These are phyloP conservation scores for Dothideomycetes sp. DNA, from an alignment of 2,329 filamentous ascomycete genomes.

Conservation along the genomic window DNA sequence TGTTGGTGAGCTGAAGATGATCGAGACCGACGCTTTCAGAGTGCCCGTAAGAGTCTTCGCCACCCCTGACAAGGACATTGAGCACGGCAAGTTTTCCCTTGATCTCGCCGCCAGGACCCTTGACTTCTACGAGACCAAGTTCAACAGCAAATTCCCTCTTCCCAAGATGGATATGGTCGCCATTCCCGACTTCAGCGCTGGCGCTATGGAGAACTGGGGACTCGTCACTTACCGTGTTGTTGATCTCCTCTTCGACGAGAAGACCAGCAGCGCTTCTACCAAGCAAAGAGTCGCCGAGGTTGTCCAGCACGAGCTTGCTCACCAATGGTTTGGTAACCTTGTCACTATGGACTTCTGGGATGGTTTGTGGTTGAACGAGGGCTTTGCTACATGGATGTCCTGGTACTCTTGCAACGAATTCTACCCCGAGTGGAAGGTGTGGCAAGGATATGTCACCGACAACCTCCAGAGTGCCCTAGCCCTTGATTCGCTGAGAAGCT, in stretches of 20 bases:
- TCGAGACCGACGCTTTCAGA: slow-evolving; percentile 85
- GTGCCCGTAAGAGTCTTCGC: slow-evolving; percentile 91
- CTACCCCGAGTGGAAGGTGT: slow-evolving; percentile 97
- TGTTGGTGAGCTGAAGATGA: slow-evolving; percentile 85
- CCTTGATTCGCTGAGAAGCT: slow-evolving; percentile 85
- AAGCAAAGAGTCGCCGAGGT: slow-evolving; percentile 93
- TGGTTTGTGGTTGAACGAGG: slow-evolving; percentile 81
- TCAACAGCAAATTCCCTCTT: slow-evolving; percentile 75
- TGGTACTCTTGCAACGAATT: slow-evolving; percentile 92
- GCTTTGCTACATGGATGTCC: slow-evolving; percentile 86
- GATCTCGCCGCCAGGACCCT: slow-evolving; percentile 83
- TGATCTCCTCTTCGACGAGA: slow-evolving; percentile 82
- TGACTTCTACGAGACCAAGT: slow-evolving; percentile 91
- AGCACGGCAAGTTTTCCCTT: slow-evolving; percentile 83
- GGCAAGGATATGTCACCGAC: slow-evolving; percentile 90
- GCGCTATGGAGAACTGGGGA: slow-evolving; percentile 98
- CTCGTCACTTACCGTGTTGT: slow-evolving; percentile 91
- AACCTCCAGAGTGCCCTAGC: slow-evolving; percentile 80
- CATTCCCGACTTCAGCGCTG: slow-evolving; percentile 89
- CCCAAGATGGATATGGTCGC: slow-evolving; percentile 97
- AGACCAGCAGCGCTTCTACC: slow-evolving; percentile 75
- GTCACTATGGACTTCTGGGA: slow-evolving; percentile 99
- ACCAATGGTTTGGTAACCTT: slow-evolving; percentile 97
- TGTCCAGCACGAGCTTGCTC: slow-evolving; percentile 91
- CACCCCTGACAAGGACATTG: slow-evolving; percentile 79